A percentile compares a stretch with the other conserved stretches of the same genome.
These are phyloP conservation scores for Exsudoporus floridanus DNA, from an alignment of 1,284 basidiomycete species.

Conservation along the genomic window DNA sequence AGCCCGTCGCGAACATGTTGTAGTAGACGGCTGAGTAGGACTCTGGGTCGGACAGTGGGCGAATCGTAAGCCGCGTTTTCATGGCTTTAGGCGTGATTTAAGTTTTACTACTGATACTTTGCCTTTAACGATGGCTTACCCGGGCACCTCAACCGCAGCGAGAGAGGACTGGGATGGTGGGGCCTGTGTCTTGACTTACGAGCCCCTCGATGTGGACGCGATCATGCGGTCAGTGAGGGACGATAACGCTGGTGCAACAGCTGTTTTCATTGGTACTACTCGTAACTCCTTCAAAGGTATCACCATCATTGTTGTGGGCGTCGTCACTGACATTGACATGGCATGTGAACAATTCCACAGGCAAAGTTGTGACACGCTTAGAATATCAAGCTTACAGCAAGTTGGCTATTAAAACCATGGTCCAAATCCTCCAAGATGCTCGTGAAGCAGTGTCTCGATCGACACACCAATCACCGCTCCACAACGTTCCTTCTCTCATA, in stretches of 20 bases:
- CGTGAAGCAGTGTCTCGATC: conserved; percentile 44
- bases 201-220: conserved; percentile 51
- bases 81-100: neutral
- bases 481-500: conserved; percentile 40
- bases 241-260: conserved; percentile 67
- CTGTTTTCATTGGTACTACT: conserved; percentile 74
- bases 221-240: conserved; percentile 63
- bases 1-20: conserved; percentile 24
- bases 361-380: conserved; percentile 67
- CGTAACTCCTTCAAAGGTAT: conserved; percentile 59
- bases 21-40: neutral
- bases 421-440: conserved; percentile 54
- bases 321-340: conserved; percentile 4
- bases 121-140: conserved; percentile 20
- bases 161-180: conserved; percentile 47
- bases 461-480: conserved; percentile 40
- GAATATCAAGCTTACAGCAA: conserved; percentile 85
- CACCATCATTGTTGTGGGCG: neutral
- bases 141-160: conserved; percentile 48
- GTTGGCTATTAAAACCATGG: conserved; percentile 79
- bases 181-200: conserved; percentile 60
- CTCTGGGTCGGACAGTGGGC: neutral
- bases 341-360: conserved; percentile 39
- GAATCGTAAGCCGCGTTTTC: neutral
- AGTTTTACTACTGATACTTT: neutral